Evolutionary conservation across 257 asterid species (phyloP), one percentile per base, ranked within the genome.

Genomic region (Orobanche coerulescens): DNA sequence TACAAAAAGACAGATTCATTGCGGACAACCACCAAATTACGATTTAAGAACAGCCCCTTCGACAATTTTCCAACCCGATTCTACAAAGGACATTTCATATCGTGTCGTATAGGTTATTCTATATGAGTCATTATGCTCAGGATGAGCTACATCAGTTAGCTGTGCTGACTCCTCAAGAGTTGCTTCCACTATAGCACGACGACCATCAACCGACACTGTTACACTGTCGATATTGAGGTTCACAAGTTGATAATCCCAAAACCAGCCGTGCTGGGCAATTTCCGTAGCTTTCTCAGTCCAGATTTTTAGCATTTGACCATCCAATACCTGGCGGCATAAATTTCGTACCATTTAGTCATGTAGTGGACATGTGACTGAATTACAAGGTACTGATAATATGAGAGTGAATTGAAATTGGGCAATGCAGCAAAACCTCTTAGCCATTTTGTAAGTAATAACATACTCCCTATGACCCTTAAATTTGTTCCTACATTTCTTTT

Each of bases 21-120:
- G 36, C 52, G 39, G 14, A 65, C 79, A 50, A 51, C 64, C 20
- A 6, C 3, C 3, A 34, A 37, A 51, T 75, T 76, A 82, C 0
- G 94, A 77, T 78, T 84, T 92, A 18, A 88, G 91, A 58, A 88
- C 97, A 58, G 97, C 97, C 39, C 98, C 98, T 73, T 83, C 98
- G n/a, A 83, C 75, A 65, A 88, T 88, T 79, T 79, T 88, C 98
- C 98, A 88, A 42, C 89, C 95, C 0, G 95, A 82, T 13, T 80
- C 71, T 0, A 69, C 81, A 71, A 75, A 71, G 23, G 80, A 75
- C 87, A 86, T 71, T 70, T 88, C 97, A 52, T 92, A 92, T 73
- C 97, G 82, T 19, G 95, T 86, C 5, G 98, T 84, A 62, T 88
- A 92, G 56, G 87, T 68, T 22, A 86, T 75, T 64, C 76, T 79